phyloP scores from a whole-genome alignment of 371 early-diverging fungal genomes.

The Blyttiomyces sp. region DNA sequence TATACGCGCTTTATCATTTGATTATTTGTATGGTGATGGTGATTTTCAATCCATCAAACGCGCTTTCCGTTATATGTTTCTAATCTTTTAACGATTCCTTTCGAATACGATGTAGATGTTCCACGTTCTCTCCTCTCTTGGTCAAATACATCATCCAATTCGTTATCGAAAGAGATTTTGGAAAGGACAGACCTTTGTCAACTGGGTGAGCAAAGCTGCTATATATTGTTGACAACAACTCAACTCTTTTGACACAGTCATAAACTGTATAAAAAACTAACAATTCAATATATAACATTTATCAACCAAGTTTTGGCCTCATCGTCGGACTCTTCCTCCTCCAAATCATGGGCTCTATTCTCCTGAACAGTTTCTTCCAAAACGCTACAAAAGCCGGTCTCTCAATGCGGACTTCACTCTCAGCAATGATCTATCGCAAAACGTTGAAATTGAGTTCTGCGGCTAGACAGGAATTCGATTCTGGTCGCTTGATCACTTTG shows the following conservation, averaged over 20 bases:
- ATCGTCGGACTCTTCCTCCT: conserved; percentile 32
- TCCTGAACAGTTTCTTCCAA: conserved; percentile 35
- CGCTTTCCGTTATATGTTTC: too few species aligned
- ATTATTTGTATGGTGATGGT: too few species aligned
- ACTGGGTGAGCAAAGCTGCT: not conserved
- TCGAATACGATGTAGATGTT: conserved; percentile 5
- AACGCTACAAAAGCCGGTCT: conserved; percentile 35
- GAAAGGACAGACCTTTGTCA: conserved; percentile 5
- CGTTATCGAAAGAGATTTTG: not conserved
- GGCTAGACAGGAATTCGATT: conserved; percentile 51
- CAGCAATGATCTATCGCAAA: conserved; percentile 62
- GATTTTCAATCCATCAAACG: too few species aligned
- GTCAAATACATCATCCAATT: conserved; percentile 12
- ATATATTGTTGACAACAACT: not conserved
- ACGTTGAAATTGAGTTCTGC: conserved; percentile 49
- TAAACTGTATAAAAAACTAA: not conserved
- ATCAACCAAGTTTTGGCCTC: conserved; percentile 28
- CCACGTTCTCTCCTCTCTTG: conserved; percentile 9
- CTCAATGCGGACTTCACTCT: conserved; percentile 46
- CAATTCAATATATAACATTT: too few species aligned
- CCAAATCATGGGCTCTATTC: conserved; percentile 24
- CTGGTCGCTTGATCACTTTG: conserved; percentile 78
- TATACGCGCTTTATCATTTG: too few species aligned
- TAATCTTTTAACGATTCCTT: not conserved
- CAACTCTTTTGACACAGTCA: not conserved